Base-by-base conservation (phyloP, 176 grass and related monocot species). In the Aechmea fasciata region DNA sequence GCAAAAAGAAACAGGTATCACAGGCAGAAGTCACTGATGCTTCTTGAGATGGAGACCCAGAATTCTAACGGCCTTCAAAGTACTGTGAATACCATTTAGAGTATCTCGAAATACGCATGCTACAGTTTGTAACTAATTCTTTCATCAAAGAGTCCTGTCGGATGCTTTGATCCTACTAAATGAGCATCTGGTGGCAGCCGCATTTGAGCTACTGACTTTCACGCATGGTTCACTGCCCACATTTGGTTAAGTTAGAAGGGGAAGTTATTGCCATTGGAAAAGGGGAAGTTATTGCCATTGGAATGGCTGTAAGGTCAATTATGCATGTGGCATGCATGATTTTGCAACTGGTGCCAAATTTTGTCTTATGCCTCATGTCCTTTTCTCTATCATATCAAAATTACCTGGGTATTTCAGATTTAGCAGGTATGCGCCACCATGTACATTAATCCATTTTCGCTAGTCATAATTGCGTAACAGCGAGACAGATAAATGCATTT, bases 1-100 rank as follows among this genome's bases (percentile, higher is more conserved):
- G 89, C 89, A 11, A 99, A 99, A 83, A 83, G 94, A 79, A 99
- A 99, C 64, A 85, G 94, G 77, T 99, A 99, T 50, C 94, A 99
- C 49, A 85, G 89, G 74, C 88, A 89, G 1, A 99, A 99, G 67
- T 96, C 87, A 1, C 81, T 99, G 65, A 99, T 99, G 90, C 87
- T 93, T 22, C 81, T 91, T 47, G 94, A 99, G 66, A 90, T 99
- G 87, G 94, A 99, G 64, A 86, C 72, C 63, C 81, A 92, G 74
- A 75, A 41, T 70, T 76, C 82, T 3, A 88, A 87, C 22, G 82
- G 84, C 64, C 81, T 90, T 72, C 79, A 85, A 61, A 77, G 73
- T 13, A 87, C 82, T 4, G 80, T 73, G 26, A 79, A 76, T 75
- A 29, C 68, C 59, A 71, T 69, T 28, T 96, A 64, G 90, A 8